Conservation (phyloP, 345 rosid genomes). For the Eucalyptus rudis region DNA sequence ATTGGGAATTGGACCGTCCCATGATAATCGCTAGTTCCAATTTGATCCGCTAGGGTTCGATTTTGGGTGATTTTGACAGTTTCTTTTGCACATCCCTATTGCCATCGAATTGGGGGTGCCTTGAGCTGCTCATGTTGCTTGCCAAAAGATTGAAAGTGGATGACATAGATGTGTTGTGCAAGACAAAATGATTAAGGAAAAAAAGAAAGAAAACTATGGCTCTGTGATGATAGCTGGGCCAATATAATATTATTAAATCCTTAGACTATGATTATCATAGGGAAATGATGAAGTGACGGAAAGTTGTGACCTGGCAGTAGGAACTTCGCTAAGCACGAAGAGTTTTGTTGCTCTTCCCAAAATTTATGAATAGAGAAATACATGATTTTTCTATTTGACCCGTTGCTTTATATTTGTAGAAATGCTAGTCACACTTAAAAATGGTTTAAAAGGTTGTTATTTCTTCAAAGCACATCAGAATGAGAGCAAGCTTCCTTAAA, state of each 20-base stretch:
- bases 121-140: too few relatives aligned
- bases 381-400: not conserved
- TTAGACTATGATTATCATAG: not conserved
- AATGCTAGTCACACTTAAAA: not conserved
- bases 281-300: not conserved
- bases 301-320: not conserved
- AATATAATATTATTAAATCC: not conserved
- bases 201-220: not conserved
- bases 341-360: not conserved
- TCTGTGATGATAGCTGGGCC: too few relatives aligned
- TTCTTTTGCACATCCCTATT: too few relatives aligned
- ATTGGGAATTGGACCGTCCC: fast-evolving
- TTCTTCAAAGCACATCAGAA: not conserved
- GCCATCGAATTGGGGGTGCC: too few relatives aligned
- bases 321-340: not conserved
- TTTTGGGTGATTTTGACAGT: fast-evolving
- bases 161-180: too few relatives aligned
- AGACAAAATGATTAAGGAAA: too few relatives aligned
- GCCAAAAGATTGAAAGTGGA: too few relatives aligned
- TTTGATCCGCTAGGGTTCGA: fast-evolving
- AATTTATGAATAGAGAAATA: not conserved
- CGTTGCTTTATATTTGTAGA: not conserved
- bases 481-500: not conserved
- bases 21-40: fast-evolving
- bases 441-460: not conserved